Base-by-base conservation (phyloP, 2,329 filamentous ascomycete genomes). In the Fusarium burgessii region DNA sequence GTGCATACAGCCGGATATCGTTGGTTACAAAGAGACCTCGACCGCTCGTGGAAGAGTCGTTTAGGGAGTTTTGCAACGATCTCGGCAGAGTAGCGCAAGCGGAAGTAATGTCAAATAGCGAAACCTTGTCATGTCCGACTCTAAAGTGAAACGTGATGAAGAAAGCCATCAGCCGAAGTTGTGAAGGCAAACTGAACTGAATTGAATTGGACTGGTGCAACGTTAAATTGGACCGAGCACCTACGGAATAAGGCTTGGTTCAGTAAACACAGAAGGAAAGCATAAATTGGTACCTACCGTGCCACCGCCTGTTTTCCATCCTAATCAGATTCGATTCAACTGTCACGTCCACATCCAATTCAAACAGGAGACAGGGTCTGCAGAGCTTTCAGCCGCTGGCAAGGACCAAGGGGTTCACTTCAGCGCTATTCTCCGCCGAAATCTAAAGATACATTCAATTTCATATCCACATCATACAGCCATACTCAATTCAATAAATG, bases 41-140 rank as follows among this genome's bases (percentile, higher is more conserved):
- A 58, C 68, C 55, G 69, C 56, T 70, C 60, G 60, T 72, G 68
- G 68, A 68, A 68, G 59, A 72, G 68, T 67, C 63, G 66, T 51
- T 47, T 61, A 59, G 35, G 45, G 40, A 55, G 42, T 23, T 55
- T 57, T 52, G 60, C 58, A 64, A 52, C 43, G 62, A 63, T 60
- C 41, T 65, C 36, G 42, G 55, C 57, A 57, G 42, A 40, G 36
- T 45, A 69, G 59, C 62, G 60, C 59, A 63, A 63, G 52, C 49
- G 58, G 54, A 69, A 57, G 51, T 23, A 64, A 65, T 58, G 45
- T 57, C 45, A 66, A 50, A 38, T 46, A 64, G 42, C 43, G 40
- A 27, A 66, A 49, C 32, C 55, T 71, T 46, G 54, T 56, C 58
- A 32, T 61, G 43, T 45, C 56, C 51, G 49, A 36, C 29, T 54